Evolutionary conservation across 2,329 filamentous ascomycete species (phyloP), one percentile per base, ranked within the genome.

Genomic region (Septoria linicola): DNA sequence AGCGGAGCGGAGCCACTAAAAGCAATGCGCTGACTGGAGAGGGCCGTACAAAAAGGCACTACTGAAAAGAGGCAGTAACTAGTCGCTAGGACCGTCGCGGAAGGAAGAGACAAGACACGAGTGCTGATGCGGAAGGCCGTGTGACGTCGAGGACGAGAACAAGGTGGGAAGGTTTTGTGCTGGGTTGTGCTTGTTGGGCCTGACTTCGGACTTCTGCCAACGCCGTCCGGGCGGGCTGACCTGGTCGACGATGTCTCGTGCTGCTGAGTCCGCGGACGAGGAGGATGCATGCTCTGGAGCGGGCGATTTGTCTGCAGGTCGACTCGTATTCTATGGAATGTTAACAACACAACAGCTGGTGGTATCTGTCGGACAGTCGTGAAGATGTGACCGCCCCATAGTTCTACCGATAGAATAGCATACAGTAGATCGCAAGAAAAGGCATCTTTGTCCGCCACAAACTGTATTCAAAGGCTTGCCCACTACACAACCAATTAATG

Each of bases 1-100:
- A n/a, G n/a, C n/a, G n/a, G n/a, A n/a, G n/a, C n/a, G n/a, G 34
- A 17, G 34, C 10, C 19, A 37, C 34, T n/a, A 19, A 27, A 27
- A 27, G 23, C 23, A 27, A 27, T 10, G 31, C 14, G 36, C 39
- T 39, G 48, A 39, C 16, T 20, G n/a, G 30, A 35, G 31, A 27
- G 16, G 14, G 20, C 23, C 31, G 43, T 21, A 30, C 4, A 11
- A 27, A 39, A 27, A 40, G 8, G 20, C 27, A 49, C n/a, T n/a
- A n/a, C n/a, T n/a, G 39, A 41, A 36, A 35, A 21, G 46, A 23
- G 30, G 21, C 36, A 27, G 34, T 21, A 31, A 14, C 27, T 10
- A 17, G 42, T 36, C 32, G 42, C 17, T 36, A 46, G 42, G 42
- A 17, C 16, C 31, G 31, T 46, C 42, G 42, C 42, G 42, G 42